Percentiles rank a stretch among this genome's conserved stretches.
These are phyloP conservation scores for Daldinia bambusicola DNA, from an alignment of 495 filamentous ascomycete species.

Conservation along the genomic window DNA sequence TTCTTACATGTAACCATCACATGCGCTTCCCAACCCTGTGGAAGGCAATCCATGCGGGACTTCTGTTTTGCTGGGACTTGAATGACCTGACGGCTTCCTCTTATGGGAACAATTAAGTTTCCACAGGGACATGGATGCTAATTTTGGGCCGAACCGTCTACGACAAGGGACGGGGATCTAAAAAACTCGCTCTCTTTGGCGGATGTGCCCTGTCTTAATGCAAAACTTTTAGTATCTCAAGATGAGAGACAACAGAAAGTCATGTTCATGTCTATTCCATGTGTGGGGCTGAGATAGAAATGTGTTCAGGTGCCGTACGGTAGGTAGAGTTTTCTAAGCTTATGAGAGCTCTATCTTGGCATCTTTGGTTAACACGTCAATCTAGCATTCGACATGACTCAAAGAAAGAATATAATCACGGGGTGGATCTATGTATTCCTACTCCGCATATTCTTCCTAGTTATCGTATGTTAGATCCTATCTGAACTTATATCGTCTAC, in stretches of 20 bases:
- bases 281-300: background rate
- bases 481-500: background rate
- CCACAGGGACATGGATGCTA: background rate
- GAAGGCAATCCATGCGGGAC: background rate
- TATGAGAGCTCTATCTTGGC: background rate
- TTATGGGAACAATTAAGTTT: constrained; percentile 1
- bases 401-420: background rate
- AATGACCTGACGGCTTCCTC: constrained; percentile 5
- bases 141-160: background rate
- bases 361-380: background rate
- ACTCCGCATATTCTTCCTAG: background rate
- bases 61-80: background rate
- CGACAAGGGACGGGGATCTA: background rate
- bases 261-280: background rate
- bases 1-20: background rate
- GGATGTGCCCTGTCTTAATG: background rate
- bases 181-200: background rate
- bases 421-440: background rate
- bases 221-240: background rate
- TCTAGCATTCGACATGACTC: background rate
- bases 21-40: background rate
- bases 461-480: background rate
- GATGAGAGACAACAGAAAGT: constrained; percentile 3
- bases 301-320: background rate
- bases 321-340: background rate